Base-by-base conservation (phyloP, 2,329 filamentous ascomycete species). In the Aschersonia sp. region DNA sequence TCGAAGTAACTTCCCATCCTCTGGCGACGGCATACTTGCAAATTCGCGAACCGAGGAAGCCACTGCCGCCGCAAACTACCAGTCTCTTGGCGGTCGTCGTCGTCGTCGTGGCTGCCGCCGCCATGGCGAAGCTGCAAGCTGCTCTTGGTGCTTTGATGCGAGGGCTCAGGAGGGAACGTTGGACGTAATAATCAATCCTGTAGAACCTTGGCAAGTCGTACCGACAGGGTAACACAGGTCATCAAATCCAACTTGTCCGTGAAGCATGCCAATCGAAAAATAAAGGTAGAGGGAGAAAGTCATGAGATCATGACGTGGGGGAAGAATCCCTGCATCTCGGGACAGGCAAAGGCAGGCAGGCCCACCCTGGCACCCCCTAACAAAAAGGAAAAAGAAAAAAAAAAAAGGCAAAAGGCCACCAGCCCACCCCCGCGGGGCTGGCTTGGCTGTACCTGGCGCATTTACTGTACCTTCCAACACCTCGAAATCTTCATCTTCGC, bases 61-160 rank as follows among this genome's bases (percentile, higher is more conserved):
- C 90, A 65, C 87, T 96, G 50, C 90, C 90, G 55, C 92, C 92
- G 55, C 86, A 94, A 47, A 98, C 88, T 42, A 97, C 81, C 42
- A 98, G 72, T 66, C 80, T 83, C 68, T 88, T 95, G 32, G 47
- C 43, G 54, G 75, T 73, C 54, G 75, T 70, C 47, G 73, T n/a
- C 6, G 40, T 68, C 65, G 79, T 77, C 65, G 61, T 8, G 42
- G n/a, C 12, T 33, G 30, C 10, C 22, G 31, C 5, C 31, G 8
- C 42, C 4, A 11, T 32, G 40, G 22, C n/a, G 5, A n/a, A n/a
- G 7, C 30, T 5, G 30, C 14, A 12, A 39, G 37, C 22, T 22
- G 22, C 22, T 22, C 22, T 22, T 22, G 22, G 22, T 22, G 22
- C 22, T 22, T 22, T 22, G 22, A 22, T 22, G 22, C 22, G 22